Evolutionary conservation across 306 rosid genomes (phyloP), one percentile per base, ranked within the genome.

Genomic region (Erythrophleum fordii): DNA sequence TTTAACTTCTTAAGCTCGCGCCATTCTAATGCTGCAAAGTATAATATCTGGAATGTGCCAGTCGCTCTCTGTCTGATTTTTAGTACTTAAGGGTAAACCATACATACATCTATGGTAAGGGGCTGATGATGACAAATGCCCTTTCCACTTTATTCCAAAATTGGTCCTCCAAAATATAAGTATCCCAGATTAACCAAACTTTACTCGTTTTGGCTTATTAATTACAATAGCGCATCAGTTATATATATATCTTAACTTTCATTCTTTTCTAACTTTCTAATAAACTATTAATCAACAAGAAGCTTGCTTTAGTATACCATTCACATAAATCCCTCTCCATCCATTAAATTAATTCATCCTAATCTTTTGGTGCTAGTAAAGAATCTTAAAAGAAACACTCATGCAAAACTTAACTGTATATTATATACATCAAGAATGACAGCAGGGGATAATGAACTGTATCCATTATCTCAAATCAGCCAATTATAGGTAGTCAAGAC

Each of bases 141-240:
- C 61, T 73, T 69, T 69, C 41, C 28, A 78, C 90, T 81, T 83
- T 87, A 84, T 81, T 84, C 90, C 75, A 34, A 17, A 39, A 48
- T 34, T 22, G 35, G 12, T 76, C 46, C 73, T 73, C 69, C n/a
- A n/a, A n/a, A n/a, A n/a, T n/a, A n/a, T 18, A 18, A 72, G 9
- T 72, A 49, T 49, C 55, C 25, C 29, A 48, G 7, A 49, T 48
- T 52, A 76, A 76, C 49, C 82, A 72, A 29, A 51, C 45, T 28
- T 49, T 70, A 49, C 41, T 2, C 2, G 3, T 49, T 37, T 55
- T 56, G 69, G 44, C 31, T 71, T 48, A 72, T 72, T 49, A 18
- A 65, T 65, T 18, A 26, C 29, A 49, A 11, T 11, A 26, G 44
- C 25, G 2, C 62, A 29, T 29, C 20, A 73, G 34, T 41, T 35